phyloP scores from a whole-genome alignment of 805 yeast genomes.

The Cyberlindnera euphorbiae region DNA sequence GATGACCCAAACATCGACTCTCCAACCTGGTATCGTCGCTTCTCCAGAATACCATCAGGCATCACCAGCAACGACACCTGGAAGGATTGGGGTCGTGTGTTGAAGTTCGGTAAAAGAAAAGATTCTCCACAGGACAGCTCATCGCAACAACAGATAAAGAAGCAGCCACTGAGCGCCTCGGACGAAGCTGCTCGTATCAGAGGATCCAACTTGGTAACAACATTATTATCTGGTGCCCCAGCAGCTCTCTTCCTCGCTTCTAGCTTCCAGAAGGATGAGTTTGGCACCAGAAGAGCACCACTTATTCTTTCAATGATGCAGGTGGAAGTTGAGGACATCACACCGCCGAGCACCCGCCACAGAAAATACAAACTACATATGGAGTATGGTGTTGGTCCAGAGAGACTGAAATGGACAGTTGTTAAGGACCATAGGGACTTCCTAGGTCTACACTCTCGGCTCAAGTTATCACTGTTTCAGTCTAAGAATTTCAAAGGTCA shows the following conservation, averaged over 20 bases:
- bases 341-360: constrained; percentile 29
- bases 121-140: constrained; percentile 1
- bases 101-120: constrained; percentile 20
- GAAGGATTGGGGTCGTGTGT: constrained; percentile 26
- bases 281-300: constrained; percentile 76
- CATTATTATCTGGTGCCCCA: constrained; percentile 64
- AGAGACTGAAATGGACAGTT: constrained; percentile 75
- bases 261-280: constrained; percentile 70
- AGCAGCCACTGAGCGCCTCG: constrained; percentile 12
- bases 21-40: constrained; percentile 24
- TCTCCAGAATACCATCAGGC: constrained; percentile 16
- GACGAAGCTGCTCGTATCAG: constrained; percentile 26
- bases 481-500: constrained; percentile 22
- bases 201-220: constrained; percentile 42
- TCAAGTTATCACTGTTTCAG: constrained; percentile 51
- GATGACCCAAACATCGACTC: constrained; percentile 9
- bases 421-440: constrained; percentile 70
- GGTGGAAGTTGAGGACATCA: constrained; percentile 51
- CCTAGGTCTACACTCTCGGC: constrained; percentile 60
- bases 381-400: constrained; percentile 86
- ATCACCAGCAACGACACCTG: constrained; percentile 16
- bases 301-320: constrained; percentile 70
- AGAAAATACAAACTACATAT: constrained; percentile 60
- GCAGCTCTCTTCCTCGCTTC: constrained; percentile 73
- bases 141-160: constrained; percentile 1